A percentile compares a stretch with the other conserved stretches of the same genome.
Evolutionary conservation across 1,139 yeast species (phyloP).

Genomic region (Suhomyces coccinellae): DNA sequence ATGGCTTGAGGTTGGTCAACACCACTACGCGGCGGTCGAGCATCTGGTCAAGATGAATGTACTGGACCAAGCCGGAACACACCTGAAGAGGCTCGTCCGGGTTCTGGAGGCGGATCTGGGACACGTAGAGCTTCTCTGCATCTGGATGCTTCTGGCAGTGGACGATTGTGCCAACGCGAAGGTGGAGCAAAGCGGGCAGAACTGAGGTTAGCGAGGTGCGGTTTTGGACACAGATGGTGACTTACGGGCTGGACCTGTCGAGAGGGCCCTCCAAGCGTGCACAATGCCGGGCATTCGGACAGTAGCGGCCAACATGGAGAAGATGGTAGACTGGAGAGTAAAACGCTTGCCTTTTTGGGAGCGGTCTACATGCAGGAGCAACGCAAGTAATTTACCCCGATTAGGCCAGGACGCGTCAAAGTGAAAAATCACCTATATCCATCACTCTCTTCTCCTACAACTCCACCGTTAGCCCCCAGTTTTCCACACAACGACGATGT

Average conservation of each 20-base stretch:
- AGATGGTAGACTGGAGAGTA: not conserved
- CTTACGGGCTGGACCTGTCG: not conserved
- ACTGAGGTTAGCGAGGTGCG: slow-evolving; percentile 13
- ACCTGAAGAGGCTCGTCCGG: slow-evolving; percentile 37
- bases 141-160: slow-evolving; percentile 47
- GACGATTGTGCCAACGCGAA: slow-evolving; percentile 48
- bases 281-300: not conserved
- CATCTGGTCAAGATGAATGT: slow-evolving; percentile 78
- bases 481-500: slow-evolving; percentile 24
- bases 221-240: not conserved
- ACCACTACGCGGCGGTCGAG: slow-evolving; percentile 78
- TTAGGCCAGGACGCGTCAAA: slow-evolving; percentile 22
- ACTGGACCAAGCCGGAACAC: slow-evolving; percentile 62
- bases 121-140: slow-evolving; percentile 57
- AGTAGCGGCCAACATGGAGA: not conserved
- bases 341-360: not conserved
- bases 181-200: slow-evolving; percentile 26
- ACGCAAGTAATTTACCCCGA: slow-evolving; percentile 21
- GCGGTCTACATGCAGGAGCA: not conserved
- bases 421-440: slow-evolving; percentile 4
- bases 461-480: not conserved
- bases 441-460: slow-evolving; percentile 4
- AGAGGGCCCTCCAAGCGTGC: not conserved
- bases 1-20: slow-evolving; percentile 88
- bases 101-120: slow-evolving; percentile 35